phyloP scores from a whole-genome alignment of 1,139 yeast genomes.

The Hyphopichia burtonii region DNA sequence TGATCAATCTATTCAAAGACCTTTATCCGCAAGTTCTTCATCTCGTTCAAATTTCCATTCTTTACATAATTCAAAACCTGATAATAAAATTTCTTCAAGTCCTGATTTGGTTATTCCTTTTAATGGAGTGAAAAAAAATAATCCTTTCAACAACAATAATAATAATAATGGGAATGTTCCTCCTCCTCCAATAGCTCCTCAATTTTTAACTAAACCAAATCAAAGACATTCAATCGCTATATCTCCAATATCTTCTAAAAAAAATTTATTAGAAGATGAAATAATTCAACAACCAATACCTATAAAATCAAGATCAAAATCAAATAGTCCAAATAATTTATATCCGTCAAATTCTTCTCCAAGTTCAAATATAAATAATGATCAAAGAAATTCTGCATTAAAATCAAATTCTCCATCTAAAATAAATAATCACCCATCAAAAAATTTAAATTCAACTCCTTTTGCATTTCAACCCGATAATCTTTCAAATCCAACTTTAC shows the following conservation, averaged over 20 bases:
- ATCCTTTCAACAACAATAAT: background rate
- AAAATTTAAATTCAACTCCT: background rate
- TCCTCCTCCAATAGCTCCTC: background rate
- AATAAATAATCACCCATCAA: background rate
- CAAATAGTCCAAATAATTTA: background rate
- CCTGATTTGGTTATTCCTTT: background rate
- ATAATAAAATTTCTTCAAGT: background rate
- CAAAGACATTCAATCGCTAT: conserved; percentile 16
- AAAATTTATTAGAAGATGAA: conserved; percentile 1
- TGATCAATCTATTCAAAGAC: background rate
- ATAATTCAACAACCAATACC: background rate
- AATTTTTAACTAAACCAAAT: conserved; percentile 6
- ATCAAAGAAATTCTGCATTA: too few relatives aligned
- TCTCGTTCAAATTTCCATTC: background rate
- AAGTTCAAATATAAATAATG: too few relatives aligned
- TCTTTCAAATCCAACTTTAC: background rate
- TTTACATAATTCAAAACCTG: background rate
- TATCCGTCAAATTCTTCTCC: background rate
- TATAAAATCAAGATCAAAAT: background rate
- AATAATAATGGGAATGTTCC: background rate
- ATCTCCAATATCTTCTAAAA: conserved; percentile 10
- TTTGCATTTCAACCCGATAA: background rate
- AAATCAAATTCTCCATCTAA: background rate
- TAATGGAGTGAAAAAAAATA: background rate
- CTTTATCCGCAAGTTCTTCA: conserved; percentile 1